Percentiles rank a stretch among this genome's conserved stretches.
These are phyloP conservation scores for Apiotrichum montevideense DNA, from an alignment of 1,284 basidiomycete genomes.

Conservation along the genomic window DNA sequence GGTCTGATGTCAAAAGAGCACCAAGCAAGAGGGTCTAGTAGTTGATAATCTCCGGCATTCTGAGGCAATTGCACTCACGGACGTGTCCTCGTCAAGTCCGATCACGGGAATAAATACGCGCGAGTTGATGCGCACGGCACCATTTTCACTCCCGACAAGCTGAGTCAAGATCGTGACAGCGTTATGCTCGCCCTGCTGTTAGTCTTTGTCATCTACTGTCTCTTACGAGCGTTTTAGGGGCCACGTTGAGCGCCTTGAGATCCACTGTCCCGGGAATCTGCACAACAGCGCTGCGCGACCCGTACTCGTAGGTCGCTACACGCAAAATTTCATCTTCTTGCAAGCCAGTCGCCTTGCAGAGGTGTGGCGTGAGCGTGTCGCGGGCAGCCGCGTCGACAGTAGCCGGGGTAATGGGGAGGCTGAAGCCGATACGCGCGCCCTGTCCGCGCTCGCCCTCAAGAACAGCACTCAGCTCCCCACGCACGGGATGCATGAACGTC, in stretches of 20 bases:
- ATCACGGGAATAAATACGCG: conserved; percentile 29
- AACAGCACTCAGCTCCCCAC: conserved; percentile 24
- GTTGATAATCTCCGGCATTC: no score
- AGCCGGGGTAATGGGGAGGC: conserved; percentile 58
- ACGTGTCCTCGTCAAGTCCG: conserved; percentile 36
- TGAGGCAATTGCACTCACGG: conserved; percentile 19
- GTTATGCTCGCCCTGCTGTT: neutral
- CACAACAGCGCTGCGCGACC: neutral
- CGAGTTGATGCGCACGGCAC: conserved; percentile 11
- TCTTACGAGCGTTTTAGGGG: neutral
- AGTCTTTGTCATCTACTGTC: neutral
- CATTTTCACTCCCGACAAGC: conserved; percentile 1
- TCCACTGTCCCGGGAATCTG: neutral
- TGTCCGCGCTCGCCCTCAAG: conserved; percentile 13
- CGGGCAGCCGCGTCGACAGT: neutral
- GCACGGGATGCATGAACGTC: conserved; percentile 24
- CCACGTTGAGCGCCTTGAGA: conserved; percentile 5
- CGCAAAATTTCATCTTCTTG: neutral
- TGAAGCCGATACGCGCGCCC: conserved; percentile 55
- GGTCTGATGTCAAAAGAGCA: conserved; percentile 5
- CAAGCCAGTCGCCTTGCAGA: neutral
- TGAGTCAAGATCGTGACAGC: conserved; percentile 26
- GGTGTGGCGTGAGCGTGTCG: neutral
- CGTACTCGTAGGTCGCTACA: conserved; percentile 2
- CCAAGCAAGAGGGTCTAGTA: neutral